Base-by-base conservation (phyloP, 441 rosid species). In the Rhodomyrtus psidioides region DNA sequence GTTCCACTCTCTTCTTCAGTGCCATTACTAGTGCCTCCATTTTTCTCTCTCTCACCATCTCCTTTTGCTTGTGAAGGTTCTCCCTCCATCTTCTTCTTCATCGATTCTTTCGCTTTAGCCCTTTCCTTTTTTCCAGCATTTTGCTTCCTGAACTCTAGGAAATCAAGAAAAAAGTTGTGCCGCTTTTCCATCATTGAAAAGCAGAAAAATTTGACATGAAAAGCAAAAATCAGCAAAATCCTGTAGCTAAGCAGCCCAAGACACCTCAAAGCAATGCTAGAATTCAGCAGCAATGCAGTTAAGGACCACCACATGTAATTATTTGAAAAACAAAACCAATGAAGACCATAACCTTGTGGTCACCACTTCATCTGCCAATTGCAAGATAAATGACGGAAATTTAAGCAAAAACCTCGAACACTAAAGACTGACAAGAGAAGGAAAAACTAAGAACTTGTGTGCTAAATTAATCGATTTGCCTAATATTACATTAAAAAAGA, bases 71-170 rank as follows among this genome's bases (percentile, higher is more conserved):
- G 88, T 16, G 90, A 76, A 57, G 89, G 88, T 76, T 89, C 92
- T 79, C 60, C 91, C 51, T 42, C 88, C 84, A 89, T 90, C 89
- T 89, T 93, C 90, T 92, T 93, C 90, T 91, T 94, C 42, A 89
- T 89, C 42, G 88, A 84, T 87, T 94, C 96, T 88, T 84, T 90
- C 17, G 91, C 88, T 88, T 91, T 88, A 0, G 90, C 91, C 87
- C 85, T 92, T 12, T 90, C 93, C 89, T 86, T 95, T 86, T 93
- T 94, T 39, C 88, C 93, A 6, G 94, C 92, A 83, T 91, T 95
- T 89, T 92, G 93, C 92, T 89, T 92, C 90, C 91, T 92, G 86
- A 92, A 95, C 83, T 92, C 97, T 95, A 85, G 28, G 89, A 28
- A 26, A 30, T 54, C 75, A 88, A 88, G 75, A 30, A 81, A 55